Percentiles rank a stretch among this genome's conserved stretches.
These are phyloP conservation scores for Talaromyces proteolyticus DNA, from an alignment of 495 filamentous ascomycete genomes.

Conservation along the genomic window DNA sequence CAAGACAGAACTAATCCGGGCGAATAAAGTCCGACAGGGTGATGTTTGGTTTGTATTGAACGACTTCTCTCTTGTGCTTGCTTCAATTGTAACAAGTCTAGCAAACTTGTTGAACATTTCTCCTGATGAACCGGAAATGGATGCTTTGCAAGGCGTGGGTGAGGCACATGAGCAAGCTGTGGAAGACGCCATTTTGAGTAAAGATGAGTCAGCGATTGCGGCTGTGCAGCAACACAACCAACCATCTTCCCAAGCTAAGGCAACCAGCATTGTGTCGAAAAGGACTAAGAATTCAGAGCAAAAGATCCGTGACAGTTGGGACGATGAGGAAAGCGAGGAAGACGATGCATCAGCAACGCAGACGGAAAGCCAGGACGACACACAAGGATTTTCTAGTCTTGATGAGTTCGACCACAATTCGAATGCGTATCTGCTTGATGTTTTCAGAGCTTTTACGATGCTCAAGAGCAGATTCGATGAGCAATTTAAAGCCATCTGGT, in stretches of 20 bases:
- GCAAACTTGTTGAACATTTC: conserved; percentile 22
- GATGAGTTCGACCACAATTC: background rate
- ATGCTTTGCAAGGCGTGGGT: conserved; percentile 5
- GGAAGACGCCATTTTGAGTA: no score
- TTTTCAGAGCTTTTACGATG: conserved; percentile 41
- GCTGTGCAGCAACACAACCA: no score
- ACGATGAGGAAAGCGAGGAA: conserved; percentile 10
- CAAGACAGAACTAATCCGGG: conserved; percentile 42
- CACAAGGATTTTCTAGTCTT: background rate
- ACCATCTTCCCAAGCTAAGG: no score
- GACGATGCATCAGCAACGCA: no score
- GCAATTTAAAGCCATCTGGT: conserved; percentile 58
- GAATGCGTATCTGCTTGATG: conserved; percentile 42
- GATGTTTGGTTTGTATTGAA: conserved; percentile 65
- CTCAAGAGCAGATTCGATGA: conserved; percentile 56
- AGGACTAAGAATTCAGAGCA: conserved; percentile 9
- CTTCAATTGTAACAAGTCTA: conserved; percentile 56
- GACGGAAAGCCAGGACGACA: background rate
- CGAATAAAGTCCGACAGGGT: conserved; percentile 53
- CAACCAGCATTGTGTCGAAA: no score
- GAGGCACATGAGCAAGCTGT: no score
- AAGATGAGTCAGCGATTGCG: no score
- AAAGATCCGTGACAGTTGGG: conserved; percentile 15
- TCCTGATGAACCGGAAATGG: conserved; percentile 10
- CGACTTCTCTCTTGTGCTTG: conserved; percentile 66